Evolutionary conservation across 164 flowering plant species (phyloP).

Genomic region (Pachysandra terminalis): DNA sequence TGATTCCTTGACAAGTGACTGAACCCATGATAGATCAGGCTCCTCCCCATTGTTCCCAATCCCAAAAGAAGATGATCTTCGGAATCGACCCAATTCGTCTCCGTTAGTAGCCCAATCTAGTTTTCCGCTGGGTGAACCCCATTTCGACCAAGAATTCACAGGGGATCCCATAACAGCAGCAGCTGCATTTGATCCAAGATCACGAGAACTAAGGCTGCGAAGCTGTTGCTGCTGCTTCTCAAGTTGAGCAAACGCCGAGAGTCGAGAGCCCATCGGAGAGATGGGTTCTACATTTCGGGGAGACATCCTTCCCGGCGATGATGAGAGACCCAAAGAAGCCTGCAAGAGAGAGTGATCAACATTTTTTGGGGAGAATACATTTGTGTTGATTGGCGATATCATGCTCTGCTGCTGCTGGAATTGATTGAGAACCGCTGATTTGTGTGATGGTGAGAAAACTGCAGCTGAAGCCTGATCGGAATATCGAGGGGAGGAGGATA

Average conservation of each 20-base stretch:
- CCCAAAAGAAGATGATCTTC: slow-evolving; percentile 71
- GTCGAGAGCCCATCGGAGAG: slow-evolving; percentile 69
- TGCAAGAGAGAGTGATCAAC: slow-evolving; percentile 68
- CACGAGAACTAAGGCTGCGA: slow-evolving; percentile 79
- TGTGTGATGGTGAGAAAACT: slow-evolving; percentile 76
- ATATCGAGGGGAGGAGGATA: slow-evolving; percentile 58
- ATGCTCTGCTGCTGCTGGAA: slow-evolving; percentile 85
- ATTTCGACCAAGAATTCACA: slow-evolving; percentile 51
- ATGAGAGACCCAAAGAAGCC: slow-evolving; percentile 52
- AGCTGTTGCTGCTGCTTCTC: slow-evolving; percentile 77
- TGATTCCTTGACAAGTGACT: slow-evolving; percentile 84
- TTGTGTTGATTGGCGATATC: slow-evolving; percentile 77
- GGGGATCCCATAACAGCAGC: slow-evolving; percentile 54
- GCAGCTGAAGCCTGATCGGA: slow-evolving; percentile 50
- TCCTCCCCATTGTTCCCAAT: slow-evolving; percentile 61
- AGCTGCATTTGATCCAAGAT: slow-evolving; percentile 51
- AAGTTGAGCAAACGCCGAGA: slow-evolving; percentile 56
- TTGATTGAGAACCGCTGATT: slow-evolving; percentile 68
- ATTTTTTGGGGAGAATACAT: slow-evolving; percentile 55
- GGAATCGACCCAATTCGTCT: slow-evolving; percentile 56
- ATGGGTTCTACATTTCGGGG: slow-evolving; percentile 73
- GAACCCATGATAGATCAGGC: slow-evolving; percentile 97
- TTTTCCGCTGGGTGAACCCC: slow-evolving; percentile 68
- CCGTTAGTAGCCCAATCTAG: slow-evolving; percentile 65
- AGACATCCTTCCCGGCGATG: slow-evolving; percentile 81